A percentile compares a stretch with the other conserved stretches of the same genome.
Conservation (phyloP, 805 yeast genomes). For the Candida khao-thaluensis region DNA sequence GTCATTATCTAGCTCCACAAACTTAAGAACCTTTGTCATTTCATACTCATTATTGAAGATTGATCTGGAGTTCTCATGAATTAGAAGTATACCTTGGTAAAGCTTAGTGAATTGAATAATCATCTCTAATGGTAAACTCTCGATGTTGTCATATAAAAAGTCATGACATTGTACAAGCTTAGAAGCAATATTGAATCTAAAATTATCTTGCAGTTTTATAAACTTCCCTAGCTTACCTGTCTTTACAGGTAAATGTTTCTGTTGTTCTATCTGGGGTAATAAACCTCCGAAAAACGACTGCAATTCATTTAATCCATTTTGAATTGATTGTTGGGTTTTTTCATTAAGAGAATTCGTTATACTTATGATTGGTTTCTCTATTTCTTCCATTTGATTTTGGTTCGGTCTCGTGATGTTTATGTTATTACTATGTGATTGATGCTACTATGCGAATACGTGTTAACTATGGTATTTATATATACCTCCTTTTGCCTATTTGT, state of each 20-base stretch:
- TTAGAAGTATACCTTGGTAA: conserved; percentile 57
- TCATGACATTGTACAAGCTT: conserved; percentile 19
- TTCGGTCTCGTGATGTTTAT: too few relatives aligned
- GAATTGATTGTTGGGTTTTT: background rate
- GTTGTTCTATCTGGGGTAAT: conserved; percentile 16
- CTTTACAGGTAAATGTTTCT: conserved; percentile 8
- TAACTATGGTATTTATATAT: too few relatives aligned
- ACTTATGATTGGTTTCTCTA: conserved; percentile 1
- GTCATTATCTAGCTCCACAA: conserved; percentile 20
- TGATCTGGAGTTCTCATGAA: conserved; percentile 56
- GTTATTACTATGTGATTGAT: too few relatives aligned
- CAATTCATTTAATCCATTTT: conserved; percentile 18
- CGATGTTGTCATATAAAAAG: conserved; percentile 10
- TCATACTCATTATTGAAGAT: conserved; percentile 45
- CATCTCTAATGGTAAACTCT: background rate
- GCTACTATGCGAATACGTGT: too few relatives aligned
- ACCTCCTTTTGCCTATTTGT: too few relatives aligned
- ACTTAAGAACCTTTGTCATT: conserved; percentile 33
- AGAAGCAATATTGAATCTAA: conserved; percentile 48
- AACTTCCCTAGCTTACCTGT: conserved; percentile 25
- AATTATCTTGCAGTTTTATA: conserved; percentile 48
- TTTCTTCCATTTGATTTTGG: conserved; percentile 3
- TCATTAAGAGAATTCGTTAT: conserved; percentile 4
- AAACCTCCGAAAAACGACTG: conserved; percentile 17
- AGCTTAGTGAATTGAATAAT: conserved; percentile 31